Conservation (phyloP, 768 basidiomycete species). For the Mycena epipterygia region DNA sequence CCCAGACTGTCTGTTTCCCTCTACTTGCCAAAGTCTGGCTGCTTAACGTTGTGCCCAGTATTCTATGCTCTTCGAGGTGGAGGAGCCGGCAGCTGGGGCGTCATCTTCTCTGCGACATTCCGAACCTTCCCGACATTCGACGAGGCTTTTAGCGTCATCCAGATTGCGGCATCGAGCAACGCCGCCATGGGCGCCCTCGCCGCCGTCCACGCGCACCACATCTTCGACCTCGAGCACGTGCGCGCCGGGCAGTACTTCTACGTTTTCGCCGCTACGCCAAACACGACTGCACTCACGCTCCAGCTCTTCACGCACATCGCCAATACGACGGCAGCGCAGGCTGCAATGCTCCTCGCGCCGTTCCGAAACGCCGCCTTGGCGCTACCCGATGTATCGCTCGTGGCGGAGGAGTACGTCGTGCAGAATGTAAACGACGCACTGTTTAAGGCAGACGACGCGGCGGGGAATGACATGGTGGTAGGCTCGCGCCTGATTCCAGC, state of each 20-base stretch:
- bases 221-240: constrained; percentile 50
- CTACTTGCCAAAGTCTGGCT: not conserved
- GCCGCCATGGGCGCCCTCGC: constrained; percentile 41
- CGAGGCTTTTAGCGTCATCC: constrained; percentile 36
- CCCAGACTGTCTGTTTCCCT: constrained; percentile 14
- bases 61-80: too few species aligned
- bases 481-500: constrained; percentile 38
- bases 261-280: constrained; percentile 17
- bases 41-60: constrained; percentile 25
- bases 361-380: constrained; percentile 37
- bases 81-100: constrained; percentile 52
- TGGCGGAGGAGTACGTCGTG: not conserved
- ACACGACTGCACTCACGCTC: not conserved
- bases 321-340: constrained; percentile 36
- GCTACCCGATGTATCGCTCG: constrained; percentile 32
- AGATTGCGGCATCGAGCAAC: constrained; percentile 35
- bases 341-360: constrained; percentile 35
- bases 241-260: constrained; percentile 48
- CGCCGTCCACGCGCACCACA: too few species aligned
- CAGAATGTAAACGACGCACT: constrained; percentile 34
- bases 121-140: too few species aligned
- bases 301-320: constrained; percentile 36
- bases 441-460: constrained; percentile 31
- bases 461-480: constrained; percentile 24
- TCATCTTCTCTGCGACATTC: constrained; percentile 53